Conservation (phyloP, 2,329 filamentous ascomycete genomes). For the Colletotrichum tropicale region DNA sequence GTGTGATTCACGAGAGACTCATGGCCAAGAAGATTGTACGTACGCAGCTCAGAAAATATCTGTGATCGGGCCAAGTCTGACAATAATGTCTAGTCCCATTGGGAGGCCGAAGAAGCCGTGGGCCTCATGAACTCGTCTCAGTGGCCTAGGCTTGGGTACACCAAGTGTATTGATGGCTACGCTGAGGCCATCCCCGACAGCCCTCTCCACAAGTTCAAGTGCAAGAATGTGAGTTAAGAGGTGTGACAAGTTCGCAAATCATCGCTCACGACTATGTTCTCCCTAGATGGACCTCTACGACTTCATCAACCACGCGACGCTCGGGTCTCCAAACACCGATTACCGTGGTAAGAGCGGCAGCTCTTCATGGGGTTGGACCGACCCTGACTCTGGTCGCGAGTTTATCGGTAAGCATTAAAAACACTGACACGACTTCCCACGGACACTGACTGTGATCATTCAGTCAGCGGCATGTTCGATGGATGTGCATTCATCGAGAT, state of each 20-base stretch:
- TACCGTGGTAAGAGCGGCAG: constrained; percentile 27
- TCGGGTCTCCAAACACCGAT: constrained; percentile 44
- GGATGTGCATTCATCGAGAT: constrained; percentile 51
- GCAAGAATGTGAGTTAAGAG: constrained; percentile 19
- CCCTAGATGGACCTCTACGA: constrained; percentile 52
- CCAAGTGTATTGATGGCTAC: constrained; percentile 25
- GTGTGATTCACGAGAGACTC: constrained; percentile 24
- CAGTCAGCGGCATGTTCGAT: constrained; percentile 33
- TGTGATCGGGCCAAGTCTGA: neutral
- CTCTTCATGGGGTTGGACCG: constrained; percentile 47
- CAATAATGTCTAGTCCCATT: neutral
- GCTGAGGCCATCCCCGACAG: constrained; percentile 24
- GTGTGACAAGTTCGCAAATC: neutral
- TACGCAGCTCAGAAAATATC: fast-evolving
- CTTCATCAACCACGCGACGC: constrained; percentile 55
- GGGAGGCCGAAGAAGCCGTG: constrained; percentile 21
- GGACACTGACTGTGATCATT: neutral
- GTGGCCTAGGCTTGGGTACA: constrained; percentile 26
- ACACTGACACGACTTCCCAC: no score
- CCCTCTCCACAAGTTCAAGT: constrained; percentile 24
- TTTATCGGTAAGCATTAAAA: constrained; percentile 4
- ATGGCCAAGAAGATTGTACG: constrained; percentile 24
- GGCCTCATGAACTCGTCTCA: constrained; percentile 25
- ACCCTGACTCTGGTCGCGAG: constrained; percentile 36
- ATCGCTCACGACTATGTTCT: fast-evolving